Percentiles rank a stretch among this genome's conserved stretches.
These are phyloP conservation scores for Linum trigynum DNA, from an alignment of 345 rosid genomes.

Conservation along the genomic window DNA sequence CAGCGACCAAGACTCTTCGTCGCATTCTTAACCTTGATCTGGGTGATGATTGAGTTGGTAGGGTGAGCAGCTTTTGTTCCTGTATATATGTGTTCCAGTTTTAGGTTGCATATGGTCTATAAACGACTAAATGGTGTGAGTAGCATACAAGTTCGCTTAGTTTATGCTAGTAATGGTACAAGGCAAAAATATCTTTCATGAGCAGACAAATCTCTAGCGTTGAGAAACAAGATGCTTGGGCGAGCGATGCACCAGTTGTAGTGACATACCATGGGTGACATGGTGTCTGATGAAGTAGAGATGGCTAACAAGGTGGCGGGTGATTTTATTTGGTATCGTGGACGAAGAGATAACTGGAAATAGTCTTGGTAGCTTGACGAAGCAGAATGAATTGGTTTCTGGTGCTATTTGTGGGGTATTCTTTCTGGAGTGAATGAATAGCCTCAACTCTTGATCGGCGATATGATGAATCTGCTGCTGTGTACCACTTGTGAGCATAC, in stretches of 20 bases:
- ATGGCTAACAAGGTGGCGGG: conserved; percentile 8
- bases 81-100: conserved; percentile 35
- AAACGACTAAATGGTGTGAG: conserved; percentile 32
- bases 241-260: conserved; percentile 13
- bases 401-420: neutral
- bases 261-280: conserved; percentile 14
- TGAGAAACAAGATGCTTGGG: conserved; percentile 12
- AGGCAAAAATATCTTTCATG: conserved; percentile 27
- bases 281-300: conserved; percentile 2
- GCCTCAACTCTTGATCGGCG: conserved; percentile 14
- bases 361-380: conserved; percentile 7
- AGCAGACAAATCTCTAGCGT: conserved; percentile 24
- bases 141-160: conserved; percentile 24
- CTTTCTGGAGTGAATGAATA: neutral
- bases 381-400: conserved; percentile 14
- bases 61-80: conserved; percentile 31
- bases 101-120: conserved; percentile 47
- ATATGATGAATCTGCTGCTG: conserved; percentile 8
- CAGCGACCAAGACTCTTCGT: conserved; percentile 79
- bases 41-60: conserved; percentile 38
- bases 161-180: conserved; percentile 24
- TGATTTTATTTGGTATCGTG: neutral
- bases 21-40: conserved; percentile 87
- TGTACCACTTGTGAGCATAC: neutral
- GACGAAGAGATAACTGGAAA: conserved; percentile 17